Base-by-base conservation (phyloP, 495 filamentous ascomycete species). In the Apodospora peruviana region DNA sequence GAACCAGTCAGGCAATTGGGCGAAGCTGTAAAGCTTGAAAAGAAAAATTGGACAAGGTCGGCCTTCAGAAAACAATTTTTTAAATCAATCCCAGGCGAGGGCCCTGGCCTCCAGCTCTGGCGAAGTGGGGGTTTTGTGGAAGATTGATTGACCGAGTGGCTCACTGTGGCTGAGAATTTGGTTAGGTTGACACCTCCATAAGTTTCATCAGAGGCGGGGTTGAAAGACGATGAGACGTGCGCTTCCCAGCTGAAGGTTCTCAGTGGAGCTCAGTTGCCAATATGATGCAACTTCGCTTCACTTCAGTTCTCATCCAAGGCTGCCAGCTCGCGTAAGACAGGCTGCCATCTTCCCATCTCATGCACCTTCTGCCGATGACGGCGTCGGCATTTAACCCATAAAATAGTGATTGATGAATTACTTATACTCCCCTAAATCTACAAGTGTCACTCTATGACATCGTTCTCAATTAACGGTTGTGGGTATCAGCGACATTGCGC, bases 81-180 rank as follows among this genome's bases (percentile, higher is more conserved):
- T 45, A n/a, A 38, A 9, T 12, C 10, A 5, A 18, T 5, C 10
- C 36, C 10, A 38, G 36, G 36, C 36, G 5, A 38, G 16, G 36
- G 36, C 16, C 36, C 27, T 7, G 12, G 40, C 29, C 29, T 38
- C 37, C 17, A 18, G 8, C n/a, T 21, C n/a, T 29, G 46, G 22
- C 10, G 38, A 34, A 44, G 52, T 45, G 52, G 35, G 10, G 17
- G 8, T 20, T 20, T 14, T 17, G 27, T 42, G 53, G 53, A 55
- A 55, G 42, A 56, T 56, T 40, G 47, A 45, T 52, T 47, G 23
- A 19, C 51, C 55, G 47, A 45, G 47, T 5, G 27, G 27, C 5
- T 32, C 19, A 17, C 36, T 17, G 16, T 16, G 32, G 11, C 32
- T n/a, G 11, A n/a, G 32, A 35, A 35, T 11, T 35, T 12, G 19